phyloP scores from a whole-genome alignment of 2,329 filamentous ascomycete species.

The Fusarium nurragi region DNA sequence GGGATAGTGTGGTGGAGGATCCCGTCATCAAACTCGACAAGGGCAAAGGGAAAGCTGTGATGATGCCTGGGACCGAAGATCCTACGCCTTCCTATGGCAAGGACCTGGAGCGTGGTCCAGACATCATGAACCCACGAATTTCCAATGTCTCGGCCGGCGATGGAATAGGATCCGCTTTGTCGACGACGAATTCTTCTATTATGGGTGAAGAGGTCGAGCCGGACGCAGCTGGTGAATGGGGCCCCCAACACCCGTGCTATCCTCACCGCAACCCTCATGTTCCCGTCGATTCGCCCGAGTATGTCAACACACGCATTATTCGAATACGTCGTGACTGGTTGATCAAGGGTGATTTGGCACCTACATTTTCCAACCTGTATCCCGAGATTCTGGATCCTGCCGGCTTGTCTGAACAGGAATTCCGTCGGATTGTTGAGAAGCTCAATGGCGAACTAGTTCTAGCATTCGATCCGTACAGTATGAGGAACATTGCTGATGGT shows the following conservation, averaged over 20 bases:
- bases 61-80: conserved; percentile 54
- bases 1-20: conserved; percentile 22
- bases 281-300: conserved; percentile 77
- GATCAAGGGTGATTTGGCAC: conserved; percentile 85
- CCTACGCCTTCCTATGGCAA: conserved; percentile 54
- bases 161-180: conserved; percentile 64
- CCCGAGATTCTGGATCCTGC: conserved; percentile 92
- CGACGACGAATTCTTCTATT: conserved; percentile 67
- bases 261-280: conserved; percentile 95
- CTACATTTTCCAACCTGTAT: conserved; percentile 93
- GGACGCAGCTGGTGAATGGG: conserved; percentile 83
- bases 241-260: conserved; percentile 91
- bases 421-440: conserved; percentile 81
- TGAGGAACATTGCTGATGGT: conserved; percentile 82
- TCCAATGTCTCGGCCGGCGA: conserved; percentile 62
- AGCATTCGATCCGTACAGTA: conserved; percentile 82
- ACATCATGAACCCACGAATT: conserved; percentile 54
- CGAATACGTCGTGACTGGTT: conserved; percentile 93
- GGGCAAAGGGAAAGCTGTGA: conserved; percentile 61
- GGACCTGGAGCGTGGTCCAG: conserved; percentile 66
- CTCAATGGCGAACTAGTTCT: conserved; percentile 80
- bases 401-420: conserved; percentile 84
- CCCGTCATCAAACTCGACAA: conserved; percentile 53
- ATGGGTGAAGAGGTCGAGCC: conserved; percentile 72
- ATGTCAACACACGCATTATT: conserved; percentile 85